A percentile compares a stretch with the other conserved stretches of the same genome.
These are phyloP conservation scores for Glutinoglossum americanum DNA, from an alignment of 495 filamentous ascomycete species.

Conservation along the genomic window DNA sequence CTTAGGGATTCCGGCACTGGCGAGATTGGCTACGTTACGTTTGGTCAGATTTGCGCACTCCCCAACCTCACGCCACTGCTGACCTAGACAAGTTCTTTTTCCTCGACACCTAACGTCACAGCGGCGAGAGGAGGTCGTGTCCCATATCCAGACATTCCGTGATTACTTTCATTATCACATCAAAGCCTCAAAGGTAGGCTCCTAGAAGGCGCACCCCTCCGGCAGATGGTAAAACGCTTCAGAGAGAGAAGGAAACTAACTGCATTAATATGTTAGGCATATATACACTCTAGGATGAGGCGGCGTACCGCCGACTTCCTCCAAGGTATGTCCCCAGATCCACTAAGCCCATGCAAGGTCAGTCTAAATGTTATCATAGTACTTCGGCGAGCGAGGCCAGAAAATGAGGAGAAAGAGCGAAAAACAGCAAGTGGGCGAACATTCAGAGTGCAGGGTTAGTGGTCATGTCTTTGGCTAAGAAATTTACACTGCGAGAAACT, in stretches of 20 bases:
- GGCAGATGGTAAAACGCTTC: not conserved
- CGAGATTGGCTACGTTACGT: conserved; percentile 92
- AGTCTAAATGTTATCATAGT: conserved; percentile 30
- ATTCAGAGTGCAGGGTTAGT: conserved; percentile 45
- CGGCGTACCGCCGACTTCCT: conserved; percentile 93
- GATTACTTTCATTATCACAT: conserved; percentile 99
- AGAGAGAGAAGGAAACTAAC: not conserved
- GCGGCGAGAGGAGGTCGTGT: conserved; percentile 81
- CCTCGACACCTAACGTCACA: conserved; percentile 81
- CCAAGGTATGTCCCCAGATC: conserved; percentile 31
- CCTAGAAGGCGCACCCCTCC: not conserved
- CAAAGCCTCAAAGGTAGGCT: conserved; percentile 75
- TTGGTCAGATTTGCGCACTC: conserved; percentile 37
- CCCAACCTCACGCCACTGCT: not conserved
- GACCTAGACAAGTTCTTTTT: conserved; percentile 52
- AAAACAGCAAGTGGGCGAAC: conserved; percentile 95
- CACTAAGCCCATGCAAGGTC: not conserved
- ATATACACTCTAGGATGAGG: conserved; percentile 96
- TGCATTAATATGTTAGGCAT: conserved; percentile 33
- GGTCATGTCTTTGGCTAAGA: not conserved
- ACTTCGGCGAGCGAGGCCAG: conserved; percentile 72
- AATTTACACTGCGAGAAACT: not conserved
- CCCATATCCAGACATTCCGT: conserved; percentile 97
- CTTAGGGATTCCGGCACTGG: conserved; percentile 46
- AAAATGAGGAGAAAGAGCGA: conserved; percentile 90